Evolutionary conservation across 805 yeast species (phyloP), one percentile per base, ranked within the genome.

Genomic region (Hanseniaspora jakobsenii): DNA sequence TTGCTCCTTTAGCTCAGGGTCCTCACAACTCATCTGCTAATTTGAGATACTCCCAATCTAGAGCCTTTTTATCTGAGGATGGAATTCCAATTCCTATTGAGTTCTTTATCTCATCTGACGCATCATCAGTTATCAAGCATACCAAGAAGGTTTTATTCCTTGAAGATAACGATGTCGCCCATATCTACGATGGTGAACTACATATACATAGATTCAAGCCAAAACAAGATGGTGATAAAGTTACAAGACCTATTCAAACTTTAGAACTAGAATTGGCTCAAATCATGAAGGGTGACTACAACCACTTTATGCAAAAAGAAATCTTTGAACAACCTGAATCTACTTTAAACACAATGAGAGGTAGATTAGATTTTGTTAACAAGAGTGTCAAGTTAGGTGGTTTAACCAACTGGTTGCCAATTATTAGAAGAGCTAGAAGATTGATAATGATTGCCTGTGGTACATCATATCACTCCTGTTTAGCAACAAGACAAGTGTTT

Each of bases 361-460:
- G 99, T 59, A 84, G 99, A 71, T 72, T 91, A 50, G 97, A 91
- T 65, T 91, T 91, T 59, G 86, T 78, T 36, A 78, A 78, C 61
- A 71, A 72, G 55, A 69, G 66, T 34, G 81, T 91, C 53, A 81
- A 74, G 52, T 71, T 91, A 49, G 98, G 98, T 58, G 99, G 99
- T 32, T 72, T 91, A 57, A 76, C 81, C 54, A 71, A 81, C 13
- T 83, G 78, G 73, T 69, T 91, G 51, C 77, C 91, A 23, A 82
- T 91, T 36, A 83, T 91, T 51, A 77, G 97, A 66, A 77, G 95
- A 59, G 86, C 95, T 55, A 78, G 96, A 66, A 77, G 98, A 65
- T 73, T 91, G 56, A 83, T 87, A 49, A 91, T 91, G 97, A 83
- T 91, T 66, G 99, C 98, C 2, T 91, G 99, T 68, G 99, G 99